phyloP scores from a whole-genome alignment of 768 basidiomycete species.

The Mycena rosella region DNA sequence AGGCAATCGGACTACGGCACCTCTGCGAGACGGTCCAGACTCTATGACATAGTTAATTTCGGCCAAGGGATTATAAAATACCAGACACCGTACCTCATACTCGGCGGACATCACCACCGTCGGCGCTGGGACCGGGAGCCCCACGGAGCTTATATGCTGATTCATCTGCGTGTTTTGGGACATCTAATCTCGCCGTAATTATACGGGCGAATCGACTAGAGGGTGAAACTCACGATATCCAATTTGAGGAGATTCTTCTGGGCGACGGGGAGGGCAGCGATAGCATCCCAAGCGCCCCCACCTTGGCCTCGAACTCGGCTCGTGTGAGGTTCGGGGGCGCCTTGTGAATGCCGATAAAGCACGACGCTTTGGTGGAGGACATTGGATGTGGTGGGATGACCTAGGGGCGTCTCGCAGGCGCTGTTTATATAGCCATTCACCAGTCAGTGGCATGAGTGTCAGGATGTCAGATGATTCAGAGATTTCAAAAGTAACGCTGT shows the following conservation, averaged over 20 bases:
- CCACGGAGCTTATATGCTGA: conserved; percentile 19
- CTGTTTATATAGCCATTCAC: conserved; percentile 13
- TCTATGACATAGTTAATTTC: conserved; percentile 16
- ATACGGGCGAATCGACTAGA: not conserved
- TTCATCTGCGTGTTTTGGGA: conserved; percentile 27
- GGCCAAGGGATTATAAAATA: not conserved
- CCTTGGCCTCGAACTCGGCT: conserved; percentile 25
- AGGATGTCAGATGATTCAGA: conserved; percentile 3
- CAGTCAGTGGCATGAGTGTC: conserved; percentile 1
- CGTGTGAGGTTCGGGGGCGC: conserved; percentile 21
- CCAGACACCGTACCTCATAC: conserved; percentile 24
- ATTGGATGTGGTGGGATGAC: conserved; percentile 15
- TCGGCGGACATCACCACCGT: conserved; percentile 31
- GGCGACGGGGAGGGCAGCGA: conserved; percentile 27
- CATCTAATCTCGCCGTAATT: conserved; percentile 3
- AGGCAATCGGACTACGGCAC: not conserved
- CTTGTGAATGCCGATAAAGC: conserved; percentile 30
- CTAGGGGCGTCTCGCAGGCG: conserved; percentile 5
- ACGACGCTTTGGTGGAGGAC: conserved; percentile 10
- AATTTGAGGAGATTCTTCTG: conserved; percentile 30
- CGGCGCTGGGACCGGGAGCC: conserved; percentile 19
- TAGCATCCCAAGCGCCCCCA: conserved; percentile 23
- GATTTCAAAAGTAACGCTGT: conserved; percentile 5
- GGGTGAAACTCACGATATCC: conserved; percentile 18
- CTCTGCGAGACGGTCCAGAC: conserved; percentile 23